phyloP scores from a whole-genome alignment of 441 rosid species.

The Dalechampia spathulata region DNA sequence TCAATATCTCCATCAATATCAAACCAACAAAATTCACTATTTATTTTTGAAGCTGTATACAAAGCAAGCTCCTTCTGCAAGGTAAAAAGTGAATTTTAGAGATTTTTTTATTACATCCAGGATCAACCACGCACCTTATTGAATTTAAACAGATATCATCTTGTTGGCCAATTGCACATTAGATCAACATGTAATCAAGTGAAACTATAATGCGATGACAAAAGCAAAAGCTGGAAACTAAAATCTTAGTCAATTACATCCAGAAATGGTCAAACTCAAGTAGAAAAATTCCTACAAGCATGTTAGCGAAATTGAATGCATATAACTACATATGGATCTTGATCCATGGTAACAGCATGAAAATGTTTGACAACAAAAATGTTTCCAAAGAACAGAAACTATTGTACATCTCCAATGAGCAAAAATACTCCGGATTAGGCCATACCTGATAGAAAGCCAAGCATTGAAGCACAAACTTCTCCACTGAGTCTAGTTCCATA shows the following conservation, averaged over 20 bases:
- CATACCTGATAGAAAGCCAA: conserved; percentile 94
- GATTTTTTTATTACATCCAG: background rate
- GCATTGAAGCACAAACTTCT: conserved; percentile 96
- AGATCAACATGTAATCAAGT: background rate
- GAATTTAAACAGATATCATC: no score
- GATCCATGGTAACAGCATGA: background rate
- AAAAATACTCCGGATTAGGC: conserved; percentile 8
- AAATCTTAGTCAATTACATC: background rate
- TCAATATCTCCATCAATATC: conserved; percentile 92
- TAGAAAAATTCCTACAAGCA: background rate
- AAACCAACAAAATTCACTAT: conserved; percentile 82
- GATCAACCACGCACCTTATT: background rate
- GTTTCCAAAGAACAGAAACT: no score
- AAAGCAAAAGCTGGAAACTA: background rate
- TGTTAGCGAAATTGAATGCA: background rate
- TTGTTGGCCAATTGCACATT: no score
- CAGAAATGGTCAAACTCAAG: no score
- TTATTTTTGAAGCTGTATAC: conserved; percentile 83
- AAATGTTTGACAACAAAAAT: background rate
- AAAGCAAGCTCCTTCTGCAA: conserved; percentile 97
- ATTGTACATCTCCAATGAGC: conserved; percentile 3
- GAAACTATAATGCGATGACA: no score
- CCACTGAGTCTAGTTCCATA: conserved; percentile 90
- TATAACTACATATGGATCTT: background rate
- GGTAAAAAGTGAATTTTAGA: conserved; percentile 14